These are phyloP conservation scores for Lentinula novae-zelandiae DNA, from an alignment of 1,284 basidiomycete genomes.

Conservation along the genomic window DNA sequence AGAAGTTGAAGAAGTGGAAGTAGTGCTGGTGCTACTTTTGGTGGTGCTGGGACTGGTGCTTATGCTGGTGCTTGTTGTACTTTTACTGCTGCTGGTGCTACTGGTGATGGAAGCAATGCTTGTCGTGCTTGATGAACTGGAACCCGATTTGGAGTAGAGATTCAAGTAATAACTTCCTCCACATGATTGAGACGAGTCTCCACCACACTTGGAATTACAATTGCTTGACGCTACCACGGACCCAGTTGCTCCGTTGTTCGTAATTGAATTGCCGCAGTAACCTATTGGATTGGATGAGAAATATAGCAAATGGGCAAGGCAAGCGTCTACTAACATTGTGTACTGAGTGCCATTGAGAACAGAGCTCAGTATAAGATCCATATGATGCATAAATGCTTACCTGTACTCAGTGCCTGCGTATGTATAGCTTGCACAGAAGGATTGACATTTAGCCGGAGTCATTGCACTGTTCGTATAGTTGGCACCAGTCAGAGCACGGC, in stretches of 20 bases:
- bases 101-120: not conserved
- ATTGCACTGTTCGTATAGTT: conserved; percentile 13
- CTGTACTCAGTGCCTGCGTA: conserved; percentile 16
- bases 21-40: not conserved
- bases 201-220: conserved; percentile 24
- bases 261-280: conserved; percentile 30
- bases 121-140: not conserved
- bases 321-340: not conserved
- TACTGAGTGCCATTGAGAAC: conserved; percentile 10
- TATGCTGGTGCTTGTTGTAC: not conserved
- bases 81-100: not conserved
- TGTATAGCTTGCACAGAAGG: conserved; percentile 13
- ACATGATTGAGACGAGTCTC: conserved; percentile 25
- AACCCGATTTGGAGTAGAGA: conserved; percentile 18
- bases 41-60: not conserved
- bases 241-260: conserved; percentile 32
- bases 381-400: conserved; percentile 1
- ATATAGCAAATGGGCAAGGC: not conserved
- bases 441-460: conserved; percentile 13
- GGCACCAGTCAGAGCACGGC: conserved; percentile 14
- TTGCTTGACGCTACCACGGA: conserved; percentile 17
- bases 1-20: not conserved
- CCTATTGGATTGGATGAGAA: conserved; percentile 7
- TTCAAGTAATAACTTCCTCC: conserved; percentile 30
- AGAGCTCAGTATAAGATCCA: not conserved